Conservation (phyloP, 106 monocot species). For the Amphibolis antarctica region DNA sequence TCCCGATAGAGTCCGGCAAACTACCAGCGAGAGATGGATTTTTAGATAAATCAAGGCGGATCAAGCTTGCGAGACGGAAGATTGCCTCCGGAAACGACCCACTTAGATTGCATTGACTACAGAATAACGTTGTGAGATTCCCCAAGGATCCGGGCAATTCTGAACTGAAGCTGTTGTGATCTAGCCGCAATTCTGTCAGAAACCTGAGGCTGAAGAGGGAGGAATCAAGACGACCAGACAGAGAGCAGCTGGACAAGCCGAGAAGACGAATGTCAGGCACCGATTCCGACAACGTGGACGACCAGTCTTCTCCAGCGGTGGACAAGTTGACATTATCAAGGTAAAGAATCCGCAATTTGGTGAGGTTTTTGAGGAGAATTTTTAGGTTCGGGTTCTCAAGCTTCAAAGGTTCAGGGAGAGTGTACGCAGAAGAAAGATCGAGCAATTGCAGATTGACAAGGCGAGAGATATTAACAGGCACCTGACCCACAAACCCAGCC, state of each 20-base stretch:
- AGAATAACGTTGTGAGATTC: conserved; percentile 29
- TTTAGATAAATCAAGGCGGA: conserved; percentile 29
- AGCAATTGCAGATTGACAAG: conserved; percentile 25
- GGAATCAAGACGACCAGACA: conserved; percentile 26
- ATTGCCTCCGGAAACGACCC: conserved; percentile 34
- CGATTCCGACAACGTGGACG: conserved; percentile 14
- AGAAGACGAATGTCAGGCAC: conserved; percentile 24
- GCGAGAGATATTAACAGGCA: conserved; percentile 23
- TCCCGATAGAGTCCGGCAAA: conserved; percentile 39
- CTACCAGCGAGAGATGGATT: conserved; percentile 39
- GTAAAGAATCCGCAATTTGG: conserved; percentile 12
- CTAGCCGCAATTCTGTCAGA: conserved; percentile 24
- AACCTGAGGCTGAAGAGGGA: conserved; percentile 21
- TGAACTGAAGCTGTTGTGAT: conserved; percentile 29
- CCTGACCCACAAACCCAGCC: conserved; percentile 30
- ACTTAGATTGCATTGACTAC: conserved; percentile 23
- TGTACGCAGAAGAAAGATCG: conserved; percentile 29
- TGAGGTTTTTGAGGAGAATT: conserved; percentile 17
- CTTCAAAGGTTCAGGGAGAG: background rate
- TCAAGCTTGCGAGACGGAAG: conserved; percentile 27
- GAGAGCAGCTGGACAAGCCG: conserved; percentile 41
- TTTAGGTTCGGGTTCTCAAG: conserved; percentile 12
- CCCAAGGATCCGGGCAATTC: conserved; percentile 29
- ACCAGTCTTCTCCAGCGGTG: conserved; percentile 16
- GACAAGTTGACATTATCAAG: conserved; percentile 35